Conservation (phyloP, 1,139 yeast genomes). For the Suhomyces coccinellae region DNA sequence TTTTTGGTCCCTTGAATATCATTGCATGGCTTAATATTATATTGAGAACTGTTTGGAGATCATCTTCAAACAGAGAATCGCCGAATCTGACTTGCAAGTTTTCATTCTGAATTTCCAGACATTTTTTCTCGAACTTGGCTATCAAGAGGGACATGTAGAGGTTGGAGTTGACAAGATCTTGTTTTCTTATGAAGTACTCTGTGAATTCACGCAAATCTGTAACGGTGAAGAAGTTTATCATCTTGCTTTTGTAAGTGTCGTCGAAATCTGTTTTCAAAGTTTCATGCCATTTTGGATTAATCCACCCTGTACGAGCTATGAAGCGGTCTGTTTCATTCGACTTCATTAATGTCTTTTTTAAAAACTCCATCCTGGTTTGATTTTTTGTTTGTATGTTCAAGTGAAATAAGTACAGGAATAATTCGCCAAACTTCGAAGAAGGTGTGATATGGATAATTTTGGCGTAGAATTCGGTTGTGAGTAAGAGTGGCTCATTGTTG, state of each 20-base stretch:
- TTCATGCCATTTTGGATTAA: constrained; percentile 42
- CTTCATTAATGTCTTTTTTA: constrained; percentile 27
- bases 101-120: constrained; percentile 13
- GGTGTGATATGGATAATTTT: constrained; percentile 25
- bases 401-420: constrained; percentile 36
- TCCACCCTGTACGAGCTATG: constrained; percentile 39
- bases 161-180: constrained; percentile 35
- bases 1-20: constrained; percentile 38
- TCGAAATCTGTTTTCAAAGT: constrained; percentile 22
- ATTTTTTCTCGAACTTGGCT: constrained; percentile 36
- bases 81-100: constrained; percentile 11
- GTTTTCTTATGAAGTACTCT: constrained; percentile 23
- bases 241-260: constrained; percentile 25
- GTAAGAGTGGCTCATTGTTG: constrained; percentile 27
- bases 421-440: constrained; percentile 21
- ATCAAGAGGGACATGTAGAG: constrained; percentile 39
- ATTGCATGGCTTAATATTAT: constrained; percentile 35
- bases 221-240: constrained; percentile 34
- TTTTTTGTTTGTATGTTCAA: constrained; percentile 34
- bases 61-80: constrained; percentile 22
- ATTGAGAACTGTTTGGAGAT: constrained; percentile 31
- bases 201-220: constrained; percentile 29
- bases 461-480: constrained; percentile 21
- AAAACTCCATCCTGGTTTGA: constrained; percentile 15
- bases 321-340: constrained; percentile 37